Evolutionary conservation across 2,329 filamentous ascomycete genomes (phyloP), one percentile per base, ranked within the genome.

Genomic region (Cladorrhinum sp.): DNA sequence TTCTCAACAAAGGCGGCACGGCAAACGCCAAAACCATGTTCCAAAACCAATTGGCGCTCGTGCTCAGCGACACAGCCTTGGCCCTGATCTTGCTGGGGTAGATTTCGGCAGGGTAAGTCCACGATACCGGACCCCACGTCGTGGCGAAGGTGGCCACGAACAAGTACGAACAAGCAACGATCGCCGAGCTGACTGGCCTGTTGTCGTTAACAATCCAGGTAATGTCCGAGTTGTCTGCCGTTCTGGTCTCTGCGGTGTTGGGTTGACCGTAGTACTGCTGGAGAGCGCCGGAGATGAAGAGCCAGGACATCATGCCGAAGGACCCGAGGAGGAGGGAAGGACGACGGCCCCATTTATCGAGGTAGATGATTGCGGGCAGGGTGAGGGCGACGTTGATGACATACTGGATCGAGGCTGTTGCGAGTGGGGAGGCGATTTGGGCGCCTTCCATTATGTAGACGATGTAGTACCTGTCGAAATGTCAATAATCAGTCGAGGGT

Each of bases 91-190:
- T 73, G 38, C 70, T 72, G 1, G 76, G 76, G 66, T 75, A 77
- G 65, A 79, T 77, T 68, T 81, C 78, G n/a, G 77, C 76, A 0
- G 78, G 76, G 61, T 80, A 80, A 0, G 77, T 77, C 78, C 78
- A 81, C 1, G 76, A 78, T 2, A 79, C 76, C 0, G 80, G 80
- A n/a, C 78, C 79, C 77, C 77, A 79, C 13, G 78, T 80, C 0
- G 77, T 74, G 22, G 88, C 88, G 67, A 84, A 91, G 1, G 82
- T 84, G 2, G 86, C 87, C 16, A 91, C 87, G 67, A 91, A 90
- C 18, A 91, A 82, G 69, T 90, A 91, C 0, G 87, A 87, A 75
- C 83, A 88, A 10, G 87, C 86, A 52, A 87, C 86, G 51, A 92
- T 81, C 16, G 80, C 88, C 60, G 83, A 83, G 2, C 86, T 86